phyloP scores from a whole-genome alignment of 768 basidiomycete genomes.

The Naganishia antarctica region DNA sequence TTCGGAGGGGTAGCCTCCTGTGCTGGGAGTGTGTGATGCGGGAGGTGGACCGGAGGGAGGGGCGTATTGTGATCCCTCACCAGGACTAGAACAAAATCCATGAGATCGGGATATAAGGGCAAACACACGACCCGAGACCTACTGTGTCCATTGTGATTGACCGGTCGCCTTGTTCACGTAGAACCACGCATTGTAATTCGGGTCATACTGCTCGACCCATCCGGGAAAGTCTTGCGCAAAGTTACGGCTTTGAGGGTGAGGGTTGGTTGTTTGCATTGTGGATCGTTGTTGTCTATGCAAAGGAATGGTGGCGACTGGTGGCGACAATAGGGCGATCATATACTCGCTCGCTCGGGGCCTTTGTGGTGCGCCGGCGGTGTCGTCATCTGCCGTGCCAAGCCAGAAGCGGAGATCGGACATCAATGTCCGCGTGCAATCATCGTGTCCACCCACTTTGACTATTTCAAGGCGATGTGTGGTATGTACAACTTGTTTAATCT shows the following conservation, averaged over 20 bases:
- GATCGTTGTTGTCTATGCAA: not conserved
- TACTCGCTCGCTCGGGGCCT: too few species aligned
- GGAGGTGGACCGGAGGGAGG: constrained; percentile 28
- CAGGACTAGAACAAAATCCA: not conserved
- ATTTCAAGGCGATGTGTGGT: too few species aligned
- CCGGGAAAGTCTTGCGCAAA: constrained; percentile 24
- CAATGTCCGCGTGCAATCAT: too few species aligned
- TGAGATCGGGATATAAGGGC: not conserved
- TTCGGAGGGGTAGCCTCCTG: constrained; percentile 23
- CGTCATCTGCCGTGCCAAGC: too few species aligned
- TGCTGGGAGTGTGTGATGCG: not conserved
- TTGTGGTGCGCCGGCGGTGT: too few species aligned
- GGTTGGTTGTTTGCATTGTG: constrained; percentile 22
- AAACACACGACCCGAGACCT: not conserved
- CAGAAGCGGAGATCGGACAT: too few species aligned
- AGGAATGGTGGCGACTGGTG: too few species aligned
- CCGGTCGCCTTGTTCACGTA: constrained; percentile 30
- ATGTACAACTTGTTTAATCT: too few species aligned
- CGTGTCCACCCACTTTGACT: too few species aligned
- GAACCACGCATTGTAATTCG: constrained; percentile 30
- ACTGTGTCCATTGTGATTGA: constrained; percentile 30
- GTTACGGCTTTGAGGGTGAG: constrained; percentile 21
- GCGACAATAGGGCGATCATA: too few species aligned
- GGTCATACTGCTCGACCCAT: constrained; percentile 29
- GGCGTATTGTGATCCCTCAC: constrained; percentile 7